These are phyloP conservation scores for Cinchona pubescens DNA, from an alignment of 257 asterid genomes.

Conservation along the genomic window DNA sequence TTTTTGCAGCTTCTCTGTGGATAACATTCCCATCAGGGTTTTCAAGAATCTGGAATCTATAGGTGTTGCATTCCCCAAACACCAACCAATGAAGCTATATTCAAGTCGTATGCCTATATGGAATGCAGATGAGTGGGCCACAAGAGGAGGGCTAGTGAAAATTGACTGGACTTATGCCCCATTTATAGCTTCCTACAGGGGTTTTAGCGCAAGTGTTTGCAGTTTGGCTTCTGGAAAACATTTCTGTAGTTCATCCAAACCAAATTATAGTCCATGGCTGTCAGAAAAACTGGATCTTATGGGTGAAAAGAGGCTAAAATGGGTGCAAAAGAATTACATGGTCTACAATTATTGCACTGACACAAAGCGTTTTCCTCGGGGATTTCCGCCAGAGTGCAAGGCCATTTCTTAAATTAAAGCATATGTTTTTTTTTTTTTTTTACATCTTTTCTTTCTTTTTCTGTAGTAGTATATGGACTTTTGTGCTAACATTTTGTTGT, in stretches of 20 bases:
- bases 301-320: constrained; percentile 31
- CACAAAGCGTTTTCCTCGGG: constrained; percentile 43
- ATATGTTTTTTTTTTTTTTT: too few relatives aligned
- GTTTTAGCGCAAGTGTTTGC: constrained; percentile 31
- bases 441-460: neutral
- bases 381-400: constrained; percentile 32
- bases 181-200: constrained; percentile 46
- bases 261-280: neutral
- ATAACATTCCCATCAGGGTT: constrained; percentile 34
- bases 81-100: constrained; percentile 47
- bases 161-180: constrained; percentile 63
- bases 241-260: neutral
- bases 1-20: constrained; percentile 29
- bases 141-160: constrained; percentile 61
- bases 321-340: constrained; percentile 55
- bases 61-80: constrained; percentile 46
- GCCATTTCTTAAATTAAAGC: neutral
- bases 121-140: constrained; percentile 72
- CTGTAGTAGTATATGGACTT: neutral
- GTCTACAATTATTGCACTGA: constrained; percentile 58
- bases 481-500: neutral
- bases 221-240: neutral
- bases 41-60: constrained; percentile 51
- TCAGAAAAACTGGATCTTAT: constrained; percentile 26
- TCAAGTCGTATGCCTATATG: constrained; percentile 57